Evolutionary conservation across 108 stramenopile species (phyloP).

Genomic region (Skeletonema tropicum): DNA sequence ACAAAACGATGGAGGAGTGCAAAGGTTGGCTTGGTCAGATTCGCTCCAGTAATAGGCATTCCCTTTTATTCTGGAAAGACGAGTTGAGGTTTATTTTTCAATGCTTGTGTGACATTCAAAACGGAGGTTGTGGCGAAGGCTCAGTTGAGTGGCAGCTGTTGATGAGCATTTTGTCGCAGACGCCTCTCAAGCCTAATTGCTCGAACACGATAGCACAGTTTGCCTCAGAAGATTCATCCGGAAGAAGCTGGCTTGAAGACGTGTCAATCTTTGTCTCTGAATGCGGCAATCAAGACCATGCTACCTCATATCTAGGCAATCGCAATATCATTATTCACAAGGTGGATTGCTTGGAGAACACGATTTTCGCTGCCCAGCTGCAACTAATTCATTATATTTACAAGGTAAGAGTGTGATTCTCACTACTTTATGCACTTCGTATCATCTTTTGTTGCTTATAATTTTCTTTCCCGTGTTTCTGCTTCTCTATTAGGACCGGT

Average conservation of each 20-base stretch:
- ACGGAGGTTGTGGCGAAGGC: not conserved
- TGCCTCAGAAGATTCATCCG: not conserved
- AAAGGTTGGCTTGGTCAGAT: conserved; percentile 15
- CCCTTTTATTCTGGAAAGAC: conserved; percentile 20
- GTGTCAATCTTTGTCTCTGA: conserved; percentile 22
- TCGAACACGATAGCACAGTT: conserved; percentile 4
- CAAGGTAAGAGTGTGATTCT: conserved; percentile 15
- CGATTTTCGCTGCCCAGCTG: conserved; percentile 6
- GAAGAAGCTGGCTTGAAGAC: conserved; percentile 28
- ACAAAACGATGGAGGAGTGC: conserved; percentile 9
- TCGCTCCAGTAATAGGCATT: conserved; percentile 10
- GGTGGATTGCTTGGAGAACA: conserved; percentile 13
- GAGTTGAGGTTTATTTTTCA: conserved; percentile 12
- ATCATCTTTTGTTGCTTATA: not conserved
- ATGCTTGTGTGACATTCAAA: not conserved
- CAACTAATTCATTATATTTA: conserved; percentile 29
- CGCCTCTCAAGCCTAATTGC: not conserved
- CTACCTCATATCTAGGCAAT: conserved; percentile 1
- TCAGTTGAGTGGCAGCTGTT: not conserved
- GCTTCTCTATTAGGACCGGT: conserved; percentile 1
- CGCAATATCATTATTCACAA: conserved; percentile 27
- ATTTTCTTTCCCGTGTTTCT: not conserved
- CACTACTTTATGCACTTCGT: not conserved
- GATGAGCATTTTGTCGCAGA: not conserved
- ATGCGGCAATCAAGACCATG: conserved; percentile 2